Evolutionary conservation across 2,329 filamentous ascomycete species (phyloP), one percentile per base, ranked within the genome.

Genomic region (Raffaelea albimanens): DNA sequence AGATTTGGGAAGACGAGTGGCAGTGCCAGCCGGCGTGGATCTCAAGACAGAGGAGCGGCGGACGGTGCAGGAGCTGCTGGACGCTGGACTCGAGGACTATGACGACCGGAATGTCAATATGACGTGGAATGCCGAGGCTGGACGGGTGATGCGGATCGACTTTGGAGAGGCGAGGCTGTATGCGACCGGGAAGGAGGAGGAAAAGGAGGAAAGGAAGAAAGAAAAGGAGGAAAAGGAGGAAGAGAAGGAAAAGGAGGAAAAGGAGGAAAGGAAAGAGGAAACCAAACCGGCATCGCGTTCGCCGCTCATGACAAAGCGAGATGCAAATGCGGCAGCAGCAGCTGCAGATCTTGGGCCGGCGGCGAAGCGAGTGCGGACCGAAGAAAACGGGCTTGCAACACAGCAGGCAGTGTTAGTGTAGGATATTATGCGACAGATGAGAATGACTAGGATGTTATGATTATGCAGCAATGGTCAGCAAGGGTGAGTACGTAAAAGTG

Each of bases 81-180:
- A 23, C 2, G 38, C 38, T 8, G 44, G 38, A 19, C 21, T 40
- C 19, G 22, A 40, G 44, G 44, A 45, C 44, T n/a, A 40, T 16
- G 44, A 45, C 38, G 36, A 45, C 36, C 40, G 44, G 36, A 45
- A 45, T 19, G 44, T 34, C 21, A 45, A 45, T 31, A 34, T 45
- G 34, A 45, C 44, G 8, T 45, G 44, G 44, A 40, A 22, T 22
- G 31, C 21, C 5, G 44, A 45, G 23, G 20, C 20, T 21, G 36
- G 36, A 22, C 36, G 43, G 20, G 43, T 45, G 7, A 29, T 29
- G 25, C 25, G 25, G 25, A 29, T 29, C 13, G 25, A 29, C 13
- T 21, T 31, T 45, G 44, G 40, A n/a, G 23, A 34, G 9, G 41
- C 41, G 13, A 7, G 20, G n/a, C 25, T 29, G 13, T 33, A 25